Percentiles rank a stretch among this genome's conserved stretches.
These are phyloP conservation scores for Toxoplasma gondii DNA, from an alignment of 169 alveolate species.

Conservation along the genomic window DNA sequence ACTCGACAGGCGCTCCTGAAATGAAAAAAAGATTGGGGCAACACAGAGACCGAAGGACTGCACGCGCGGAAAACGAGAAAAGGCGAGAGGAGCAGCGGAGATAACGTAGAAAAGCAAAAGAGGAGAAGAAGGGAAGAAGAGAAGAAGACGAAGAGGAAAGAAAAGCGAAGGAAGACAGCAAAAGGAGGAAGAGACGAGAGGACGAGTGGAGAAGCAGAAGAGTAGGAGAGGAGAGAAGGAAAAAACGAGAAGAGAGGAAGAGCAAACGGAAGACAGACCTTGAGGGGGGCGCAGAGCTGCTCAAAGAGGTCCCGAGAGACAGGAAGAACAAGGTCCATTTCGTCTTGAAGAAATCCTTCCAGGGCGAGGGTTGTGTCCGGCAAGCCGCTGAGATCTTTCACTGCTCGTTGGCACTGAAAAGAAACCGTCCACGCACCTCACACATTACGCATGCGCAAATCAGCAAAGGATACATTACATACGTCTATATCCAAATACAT, in stretches of 20 bases:
- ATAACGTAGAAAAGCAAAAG: not conserved
- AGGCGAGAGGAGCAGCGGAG: not conserved
- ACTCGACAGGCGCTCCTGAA: not conserved
- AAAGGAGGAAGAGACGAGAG: not conserved
- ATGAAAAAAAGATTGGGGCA: not conserved
- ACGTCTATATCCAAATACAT: not conserved
- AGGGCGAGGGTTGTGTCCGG: conserved; percentile 11
- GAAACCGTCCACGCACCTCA: not conserved
- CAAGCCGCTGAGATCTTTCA: conserved; percentile 29
- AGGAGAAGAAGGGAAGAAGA: too few species aligned
- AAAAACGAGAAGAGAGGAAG: not conserved
- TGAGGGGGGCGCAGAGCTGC: conserved; percentile 41
- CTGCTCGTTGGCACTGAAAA: conserved; percentile 31
- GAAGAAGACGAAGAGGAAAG: not conserved
- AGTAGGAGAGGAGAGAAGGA: not conserved
- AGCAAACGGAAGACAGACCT: not conserved
- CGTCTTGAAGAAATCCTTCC: conserved; percentile 45
- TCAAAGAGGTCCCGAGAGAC: conserved; percentile 33
- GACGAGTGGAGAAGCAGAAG: not conserved
- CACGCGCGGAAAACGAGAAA: not conserved
- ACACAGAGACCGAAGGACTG: not conserved
- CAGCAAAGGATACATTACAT: not conserved
- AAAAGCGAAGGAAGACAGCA: not conserved
- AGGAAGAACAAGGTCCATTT: not conserved
- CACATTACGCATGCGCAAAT: not conserved